Percentiles rank a stretch among this genome's conserved stretches.
phyloP scores from a whole-genome alignment of 2,329 filamentous ascomycete genomes.

The Arthrobotrys entomopaga region DNA sequence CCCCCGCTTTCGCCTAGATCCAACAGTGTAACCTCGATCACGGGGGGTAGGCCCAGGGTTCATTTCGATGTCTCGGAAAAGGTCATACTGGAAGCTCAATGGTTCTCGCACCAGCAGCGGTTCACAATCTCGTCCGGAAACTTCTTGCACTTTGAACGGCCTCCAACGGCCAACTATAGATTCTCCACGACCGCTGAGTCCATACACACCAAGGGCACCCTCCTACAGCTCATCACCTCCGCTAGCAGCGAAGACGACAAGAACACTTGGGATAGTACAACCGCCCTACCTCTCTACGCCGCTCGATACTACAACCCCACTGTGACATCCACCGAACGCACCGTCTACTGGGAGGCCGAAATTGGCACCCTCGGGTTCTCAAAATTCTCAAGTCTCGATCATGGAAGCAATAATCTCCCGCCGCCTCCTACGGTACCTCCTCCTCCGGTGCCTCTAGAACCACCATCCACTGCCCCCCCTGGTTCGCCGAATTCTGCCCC shows the following conservation, averaged over 20 bases:
- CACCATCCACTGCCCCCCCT: constrained; percentile 9
- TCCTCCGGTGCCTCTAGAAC: background rate
- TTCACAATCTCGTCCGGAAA: constrained; percentile 50
- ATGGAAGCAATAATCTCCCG: background rate
- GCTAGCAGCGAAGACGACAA: constrained; percentile 50
- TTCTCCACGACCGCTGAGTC: constrained; percentile 51
- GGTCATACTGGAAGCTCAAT: constrained; percentile 49
- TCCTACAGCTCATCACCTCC: constrained; percentile 41
- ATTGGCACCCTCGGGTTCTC: constrained; percentile 44
- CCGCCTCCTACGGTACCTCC: background rate
- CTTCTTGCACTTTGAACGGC: constrained; percentile 49
- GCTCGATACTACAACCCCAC: constrained; percentile 46
- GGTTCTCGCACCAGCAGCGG: constrained; percentile 52
- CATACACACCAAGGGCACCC: constrained; percentile 50
- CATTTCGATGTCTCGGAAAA: constrained; percentile 49
- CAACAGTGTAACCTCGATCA: constrained; percentile 40
- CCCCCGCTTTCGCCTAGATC: constrained; percentile 48
- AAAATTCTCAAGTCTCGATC: constrained; percentile 45
- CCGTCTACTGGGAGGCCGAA: constrained; percentile 50
- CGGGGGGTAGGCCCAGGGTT: constrained; percentile 26
- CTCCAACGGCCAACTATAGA: constrained; percentile 45
- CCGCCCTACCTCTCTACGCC: constrained; percentile 38
- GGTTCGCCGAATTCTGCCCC: constrained; percentile 12
- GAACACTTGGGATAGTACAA: constrained; percentile 53
- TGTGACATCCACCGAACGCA: constrained; percentile 35